Conservation (phyloP, 148 eudicot genomes). For the Arbutus unedo region DNA sequence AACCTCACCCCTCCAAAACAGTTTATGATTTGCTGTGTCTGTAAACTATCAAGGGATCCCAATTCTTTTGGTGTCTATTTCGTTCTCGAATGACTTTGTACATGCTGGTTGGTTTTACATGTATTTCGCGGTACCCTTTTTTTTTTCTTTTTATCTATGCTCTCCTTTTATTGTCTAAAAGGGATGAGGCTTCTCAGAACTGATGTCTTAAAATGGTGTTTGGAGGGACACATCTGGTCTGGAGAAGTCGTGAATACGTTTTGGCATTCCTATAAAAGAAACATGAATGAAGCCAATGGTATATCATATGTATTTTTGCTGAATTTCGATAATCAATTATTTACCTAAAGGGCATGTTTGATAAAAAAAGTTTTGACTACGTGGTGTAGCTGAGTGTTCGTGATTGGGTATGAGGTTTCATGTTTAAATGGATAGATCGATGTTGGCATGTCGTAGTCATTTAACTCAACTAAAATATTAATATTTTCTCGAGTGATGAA, state of each 20-base stretch:
- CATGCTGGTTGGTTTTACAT: not conserved
- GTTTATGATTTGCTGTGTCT: not conserved
- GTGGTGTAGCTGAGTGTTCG: too few relatives aligned
- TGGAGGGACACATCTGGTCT: not conserved
- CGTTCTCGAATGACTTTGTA: not conserved
- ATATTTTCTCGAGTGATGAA: too few relatives aligned
- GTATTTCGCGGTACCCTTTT: not conserved
- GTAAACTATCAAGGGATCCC: constrained; percentile 1
- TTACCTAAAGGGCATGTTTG: not conserved
- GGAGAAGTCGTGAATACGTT: not conserved
- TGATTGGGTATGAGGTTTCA: too few relatives aligned
- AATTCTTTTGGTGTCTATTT: constrained; percentile 2
- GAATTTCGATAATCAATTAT: not conserved
- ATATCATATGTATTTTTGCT: not conserved
- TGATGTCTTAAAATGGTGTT: not conserved
- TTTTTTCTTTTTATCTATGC: not conserved
- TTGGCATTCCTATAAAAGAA: not conserved
- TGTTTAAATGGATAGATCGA: too few relatives aligned
- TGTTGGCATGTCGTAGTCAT: too few relatives aligned
- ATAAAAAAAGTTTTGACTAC: too few relatives aligned
- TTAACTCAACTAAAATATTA: too few relatives aligned
- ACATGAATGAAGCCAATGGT: not conserved
- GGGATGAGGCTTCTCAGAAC: not conserved
- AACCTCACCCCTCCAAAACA: not conserved
- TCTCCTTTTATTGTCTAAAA: not conserved